Percentiles rank a stretch among this genome's conserved stretches.
Conservation (phyloP, 2,329 filamentous ascomycete species). For the Sporothrix euskadiensis region DNA sequence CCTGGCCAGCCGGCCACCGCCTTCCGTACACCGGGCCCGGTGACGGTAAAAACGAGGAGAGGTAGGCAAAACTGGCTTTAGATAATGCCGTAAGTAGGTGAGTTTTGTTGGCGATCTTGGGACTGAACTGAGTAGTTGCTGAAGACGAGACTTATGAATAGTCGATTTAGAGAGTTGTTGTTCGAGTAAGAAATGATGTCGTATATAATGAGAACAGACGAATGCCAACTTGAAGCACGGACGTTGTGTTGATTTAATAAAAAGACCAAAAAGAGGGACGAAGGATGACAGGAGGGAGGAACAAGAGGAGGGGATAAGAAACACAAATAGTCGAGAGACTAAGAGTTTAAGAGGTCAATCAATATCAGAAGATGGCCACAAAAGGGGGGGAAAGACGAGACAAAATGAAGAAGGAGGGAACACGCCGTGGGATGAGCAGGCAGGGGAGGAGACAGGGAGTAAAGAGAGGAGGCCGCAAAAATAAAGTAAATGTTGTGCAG, state of each 20-base stretch:
- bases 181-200: background rate
- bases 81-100: background rate
- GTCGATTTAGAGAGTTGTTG: background rate
- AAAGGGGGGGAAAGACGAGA: background rate
- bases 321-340: background rate
- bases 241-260: conserved; percentile 1
- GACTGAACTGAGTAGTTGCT: too few species aligned
- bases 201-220: background rate
- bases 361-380: background rate
- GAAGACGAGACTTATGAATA: background rate
- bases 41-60: background rate
- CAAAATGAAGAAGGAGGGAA: background rate
- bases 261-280: background rate
- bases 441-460: background rate
- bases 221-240: conserved; percentile 5
- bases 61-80: background rate
- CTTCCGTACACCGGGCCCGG: conserved; percentile 27
- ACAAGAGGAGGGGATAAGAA: background rate
- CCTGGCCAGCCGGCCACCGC: conserved; percentile 26
- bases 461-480: background rate
- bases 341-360: background rate
- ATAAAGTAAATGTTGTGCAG: conserved; percentile 10
- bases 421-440: background rate
- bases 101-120: background rate
- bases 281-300: background rate